Evolutionary conservation across 352 stramenopile genomes (phyloP).

Genomic region (Pythium monospermum): DNA sequence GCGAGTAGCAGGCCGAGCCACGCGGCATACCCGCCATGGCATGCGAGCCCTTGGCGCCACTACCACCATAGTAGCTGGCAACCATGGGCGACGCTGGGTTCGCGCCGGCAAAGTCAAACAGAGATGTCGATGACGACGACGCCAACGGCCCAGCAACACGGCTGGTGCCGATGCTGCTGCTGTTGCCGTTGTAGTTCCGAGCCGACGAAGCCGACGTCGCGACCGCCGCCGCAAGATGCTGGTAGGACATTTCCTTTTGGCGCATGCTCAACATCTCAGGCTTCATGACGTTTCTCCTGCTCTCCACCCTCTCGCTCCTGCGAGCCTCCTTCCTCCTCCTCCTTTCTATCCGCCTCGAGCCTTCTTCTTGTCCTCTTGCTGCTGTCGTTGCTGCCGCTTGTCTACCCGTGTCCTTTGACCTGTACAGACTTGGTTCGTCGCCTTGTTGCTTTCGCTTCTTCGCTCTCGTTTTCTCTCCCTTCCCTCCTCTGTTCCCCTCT

Average conservation of each 20-base stretch:
- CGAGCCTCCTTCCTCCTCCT: not conserved
- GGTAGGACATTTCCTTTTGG: slow-evolving; percentile 78
- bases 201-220: slow-evolving; percentile 3
- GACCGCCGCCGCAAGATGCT: slow-evolving; percentile 42
- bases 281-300: slow-evolving; percentile 24
- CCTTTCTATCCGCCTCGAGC: slow-evolving; percentile 6
- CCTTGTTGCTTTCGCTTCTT: not conserved
- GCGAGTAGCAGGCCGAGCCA: slow-evolving; percentile 34
- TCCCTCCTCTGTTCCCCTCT: slow-evolving; percentile 2
- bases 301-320: not conserved
- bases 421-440: too few species aligned
- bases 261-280: slow-evolving; percentile 65
- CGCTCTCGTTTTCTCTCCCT: slow-evolving; percentile 5
- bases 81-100: not conserved
- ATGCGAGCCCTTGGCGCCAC: slow-evolving; percentile 1
- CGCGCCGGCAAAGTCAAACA: not conserved
- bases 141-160: too few species aligned
- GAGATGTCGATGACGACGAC: too few species aligned
- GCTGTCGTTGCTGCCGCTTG: slow-evolving; percentile 1
- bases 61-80: not conserved
- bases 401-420: slow-evolving; percentile 7
- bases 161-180: not conserved
- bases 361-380: slow-evolving; percentile 1
- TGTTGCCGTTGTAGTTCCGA: slow-evolving; percentile 1
- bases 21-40: too few species aligned